Conservation (phyloP, 352 stramenopile species). For the Phytopythium boreale region DNA sequence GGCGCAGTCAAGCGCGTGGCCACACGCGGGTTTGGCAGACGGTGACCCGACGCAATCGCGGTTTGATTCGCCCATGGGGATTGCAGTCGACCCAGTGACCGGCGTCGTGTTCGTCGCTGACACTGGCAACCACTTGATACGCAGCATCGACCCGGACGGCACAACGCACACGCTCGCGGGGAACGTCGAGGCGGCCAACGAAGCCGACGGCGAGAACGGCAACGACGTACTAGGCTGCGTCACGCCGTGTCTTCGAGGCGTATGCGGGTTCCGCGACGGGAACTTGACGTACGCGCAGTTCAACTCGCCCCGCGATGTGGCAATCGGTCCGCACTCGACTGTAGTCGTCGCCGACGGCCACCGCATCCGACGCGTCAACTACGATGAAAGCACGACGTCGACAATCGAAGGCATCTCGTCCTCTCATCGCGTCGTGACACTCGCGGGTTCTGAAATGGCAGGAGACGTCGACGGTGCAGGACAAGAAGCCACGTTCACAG, state of each 20-base stretch:
- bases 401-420: slow-evolving; percentile 66
- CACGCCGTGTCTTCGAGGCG: slow-evolving; percentile 87
- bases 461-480: slow-evolving; percentile 85
- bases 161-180: slow-evolving; percentile 67
- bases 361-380: slow-evolving; percentile 82
- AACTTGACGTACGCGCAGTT: slow-evolving; percentile 88
- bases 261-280: slow-evolving; percentile 86
- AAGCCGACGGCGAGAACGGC: slow-evolving; percentile 60
- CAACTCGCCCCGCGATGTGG: slow-evolving; percentile 91
- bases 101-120: slow-evolving; percentile 93
- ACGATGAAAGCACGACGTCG: slow-evolving; percentile 50
- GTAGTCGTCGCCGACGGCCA: slow-evolving; percentile 91
- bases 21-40: slow-evolving; percentile 89
- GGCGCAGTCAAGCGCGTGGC: slow-evolving; percentile 29
- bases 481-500: slow-evolving; percentile 87
- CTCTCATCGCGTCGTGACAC: slow-evolving; percentile 81
- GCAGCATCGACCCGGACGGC: slow-evolving; percentile 70
- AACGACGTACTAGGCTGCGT: slow-evolving; percentile 84
- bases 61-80: slow-evolving; percentile 92
- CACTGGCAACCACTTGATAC: slow-evolving; percentile 94
- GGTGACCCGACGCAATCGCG: slow-evolving; percentile 65
- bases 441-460: slow-evolving; percentile 77
- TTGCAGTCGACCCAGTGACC: slow-evolving; percentile 66
- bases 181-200: slow-evolving; percentile 45
- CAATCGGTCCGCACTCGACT: slow-evolving; percentile 71